Evolutionary conservation across 495 filamentous ascomycete genomes (phyloP), one percentile per base, ranked within the genome.

Genomic region (Thermochaetoides thermophila): DNA sequence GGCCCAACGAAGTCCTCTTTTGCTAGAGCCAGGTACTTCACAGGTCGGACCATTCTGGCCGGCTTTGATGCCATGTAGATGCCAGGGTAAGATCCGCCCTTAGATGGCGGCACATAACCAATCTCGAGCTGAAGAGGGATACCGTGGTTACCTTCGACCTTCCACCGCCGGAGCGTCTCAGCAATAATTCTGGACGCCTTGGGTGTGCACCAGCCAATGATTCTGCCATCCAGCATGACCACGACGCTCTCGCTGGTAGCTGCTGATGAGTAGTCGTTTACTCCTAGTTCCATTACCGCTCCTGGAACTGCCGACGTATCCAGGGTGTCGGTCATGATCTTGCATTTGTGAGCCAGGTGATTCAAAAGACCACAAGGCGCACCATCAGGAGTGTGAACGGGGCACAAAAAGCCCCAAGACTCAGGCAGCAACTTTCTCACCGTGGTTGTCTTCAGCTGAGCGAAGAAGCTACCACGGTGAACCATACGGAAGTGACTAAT

Each of bases 401-500:
- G 89, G 48, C 89, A 96, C 36, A 97, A 59, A 60, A 97, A 97
- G 9, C 73, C 89, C 89, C 89, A 97, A 51, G 85, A 93, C 53
- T 97, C 89, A 2, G 89, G 89, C 13, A 97, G 60, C 46, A 97
- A 58, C 54, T 94, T 97, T 56, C 89, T 73, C 21, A 97, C 89
- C 0, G 89, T 87, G 4, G 89, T 97, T 0, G 89, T 97, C 56
- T 96, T 97, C 43, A 97, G 53, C 48, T 95, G 81, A 7, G 89
- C 87, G 56, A 97, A 96, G 72, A 97, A 96, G 56, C 82, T 89
- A 60, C 89, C 89, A 75, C 89, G 70, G 57, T 97, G 89, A 39
- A 97, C 84, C 84, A 94, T 95, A 31, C 89, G 84, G 67, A 97
- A 97, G 53, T 97, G 89, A 62, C 82, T 87, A 60, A 97, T 91